Conservation (phyloP, 106 monocot species). For the Chionographis japonica region DNA sequence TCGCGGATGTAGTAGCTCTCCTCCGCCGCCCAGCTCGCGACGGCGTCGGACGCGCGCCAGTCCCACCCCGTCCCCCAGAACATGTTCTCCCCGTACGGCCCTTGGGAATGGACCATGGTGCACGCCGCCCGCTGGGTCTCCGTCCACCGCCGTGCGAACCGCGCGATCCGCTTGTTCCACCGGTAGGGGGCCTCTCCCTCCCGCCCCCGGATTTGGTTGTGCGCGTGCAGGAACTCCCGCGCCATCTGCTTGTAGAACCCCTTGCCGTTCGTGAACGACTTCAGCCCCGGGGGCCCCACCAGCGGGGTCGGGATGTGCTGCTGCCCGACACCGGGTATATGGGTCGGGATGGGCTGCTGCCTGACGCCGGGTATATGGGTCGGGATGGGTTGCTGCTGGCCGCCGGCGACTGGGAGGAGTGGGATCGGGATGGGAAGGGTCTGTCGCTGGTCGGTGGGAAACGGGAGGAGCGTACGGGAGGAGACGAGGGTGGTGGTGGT, state of each 20-base stretch:
- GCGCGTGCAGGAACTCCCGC: slow-evolving; percentile 22
- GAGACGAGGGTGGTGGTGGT: background rate
- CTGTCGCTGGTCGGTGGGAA: too few relatives aligned
- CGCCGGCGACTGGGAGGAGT: too few relatives aligned
- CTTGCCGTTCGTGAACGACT: background rate
- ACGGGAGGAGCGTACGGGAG: too few relatives aligned
- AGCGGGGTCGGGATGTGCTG: too few relatives aligned
- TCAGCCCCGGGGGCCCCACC: background rate
- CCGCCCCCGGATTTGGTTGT: slow-evolving; percentile 19
- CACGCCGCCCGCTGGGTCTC: slow-evolving; percentile 12
- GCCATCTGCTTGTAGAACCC: background rate
- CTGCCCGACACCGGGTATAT: too few relatives aligned
- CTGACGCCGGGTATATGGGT: too few relatives aligned
- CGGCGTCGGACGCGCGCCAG: slow-evolving; percentile 26
- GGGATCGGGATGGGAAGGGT: too few relatives aligned
- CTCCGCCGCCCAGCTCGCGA: slow-evolving; percentile 35
- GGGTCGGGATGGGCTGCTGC: too few relatives aligned
- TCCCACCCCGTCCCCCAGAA: slow-evolving; percentile 34
- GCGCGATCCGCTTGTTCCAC: slow-evolving; percentile 30
- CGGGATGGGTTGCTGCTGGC: too few relatives aligned
- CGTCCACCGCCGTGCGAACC: slow-evolving; percentile 24
- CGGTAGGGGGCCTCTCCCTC: slow-evolving; percentile 4
- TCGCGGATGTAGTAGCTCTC: slow-evolving; percentile 8
- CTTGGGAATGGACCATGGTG: slow-evolving; percentile 19
- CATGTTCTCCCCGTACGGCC: slow-evolving; percentile 45